These are phyloP conservation scores for Paraurostyla sp. DNA, from an alignment of 73 alveolate species.

Conservation along the genomic window DNA sequence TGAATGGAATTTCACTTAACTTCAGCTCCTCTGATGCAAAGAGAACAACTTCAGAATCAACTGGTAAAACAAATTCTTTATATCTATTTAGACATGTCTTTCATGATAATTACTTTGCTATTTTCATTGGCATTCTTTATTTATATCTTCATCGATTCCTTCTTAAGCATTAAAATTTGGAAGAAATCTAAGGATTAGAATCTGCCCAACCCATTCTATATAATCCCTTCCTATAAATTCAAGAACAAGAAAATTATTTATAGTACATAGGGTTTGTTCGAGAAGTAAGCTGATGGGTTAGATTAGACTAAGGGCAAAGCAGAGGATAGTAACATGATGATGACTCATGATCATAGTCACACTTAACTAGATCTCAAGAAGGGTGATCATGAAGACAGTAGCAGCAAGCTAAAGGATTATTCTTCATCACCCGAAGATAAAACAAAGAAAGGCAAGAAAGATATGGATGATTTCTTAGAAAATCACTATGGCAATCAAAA, in stretches of 20 bases:
- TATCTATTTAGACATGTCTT: neutral
- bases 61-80: neutral
- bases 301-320: no score
- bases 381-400: no score
- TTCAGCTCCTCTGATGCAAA: neutral
- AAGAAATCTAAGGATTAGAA: neutral
- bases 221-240: conserved; percentile 16
- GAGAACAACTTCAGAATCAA: neutral
- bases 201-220: neutral
- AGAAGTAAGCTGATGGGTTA: neutral
- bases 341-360: no score
- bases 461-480: no score
- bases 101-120: neutral
- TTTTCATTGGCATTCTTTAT: neutral
- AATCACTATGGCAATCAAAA: no score
- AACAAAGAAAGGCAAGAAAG: no score
- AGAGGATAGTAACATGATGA: no score
- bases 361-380: no score
- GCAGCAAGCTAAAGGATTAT: no score
- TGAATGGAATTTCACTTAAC: neutral
- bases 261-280: neutral
- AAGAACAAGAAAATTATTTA: neutral
- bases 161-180: neutral
- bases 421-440: no score
- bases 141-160: neutral